Evolutionary conservation across 805 yeast species (phyloP), one percentile per base, ranked within the genome.

Genomic region (Kluyveromyces siamensis): DNA sequence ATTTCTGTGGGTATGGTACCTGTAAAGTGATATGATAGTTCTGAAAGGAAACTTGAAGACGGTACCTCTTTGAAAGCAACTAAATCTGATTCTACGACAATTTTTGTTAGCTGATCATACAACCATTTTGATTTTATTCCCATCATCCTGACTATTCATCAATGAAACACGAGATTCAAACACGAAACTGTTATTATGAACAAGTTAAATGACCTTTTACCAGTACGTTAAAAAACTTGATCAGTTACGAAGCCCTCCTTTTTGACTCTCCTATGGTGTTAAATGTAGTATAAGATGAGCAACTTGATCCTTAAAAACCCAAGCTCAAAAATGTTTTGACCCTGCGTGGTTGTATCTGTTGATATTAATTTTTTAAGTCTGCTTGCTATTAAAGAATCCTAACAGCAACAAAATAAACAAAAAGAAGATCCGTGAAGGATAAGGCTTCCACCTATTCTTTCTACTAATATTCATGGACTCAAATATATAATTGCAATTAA

Each of bases 1-100:
- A 58, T 50, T 35, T 59, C 60, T 17, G 52, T 48, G 33, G 66
- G 66, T 45, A 61, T 60, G 3, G 55, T 56, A 8, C 46, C 49
- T n/a, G 57, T 55, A 41, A 62, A 45, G 48, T 59, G 64, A 13
- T 46, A 44, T 10, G 57, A 46, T 21, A 62, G 45, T 14, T 56
- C 59, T 2, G 58, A 55, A 14, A 55, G 36, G n/a, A 58, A 48
- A 33, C 52, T 47, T 27, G 48, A 36, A 8, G 61, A 54, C 27
- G 46, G 49, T 9, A 46, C 45, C 19, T 44, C 46, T 21, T 41
- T 45, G 38, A 59, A 43, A 2, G 46, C 49, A 19, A 47, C 33
- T 16, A 47, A n/a, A 37, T 59, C 56, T 21, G 52, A 50, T 4
- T 52, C 46, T 8, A 48, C 55, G 6, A 53, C 55, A 2, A 58